Conservation (phyloP, 2,329 filamentous ascomycete species). For the Diaporthe aspalathi region DNA sequence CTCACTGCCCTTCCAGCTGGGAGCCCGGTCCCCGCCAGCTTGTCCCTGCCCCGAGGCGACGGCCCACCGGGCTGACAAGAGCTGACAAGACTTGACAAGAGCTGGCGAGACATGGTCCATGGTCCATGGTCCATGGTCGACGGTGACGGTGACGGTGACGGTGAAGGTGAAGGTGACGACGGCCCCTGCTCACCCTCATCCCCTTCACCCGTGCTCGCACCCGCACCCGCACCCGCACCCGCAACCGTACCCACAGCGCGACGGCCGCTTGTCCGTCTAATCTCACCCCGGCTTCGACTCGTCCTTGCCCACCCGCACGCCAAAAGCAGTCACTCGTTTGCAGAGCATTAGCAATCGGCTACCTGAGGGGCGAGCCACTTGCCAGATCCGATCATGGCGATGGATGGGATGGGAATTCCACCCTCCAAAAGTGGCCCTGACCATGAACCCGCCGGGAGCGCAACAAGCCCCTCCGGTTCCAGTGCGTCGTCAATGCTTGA, state of each 20-base stretch:
- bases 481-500: constrained; percentile 4
- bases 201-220: neutral
- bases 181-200: neutral
- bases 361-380: constrained; percentile 6
- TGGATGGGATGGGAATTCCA: neutral
- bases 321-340: constrained; percentile 23
- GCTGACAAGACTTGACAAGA: neutral
- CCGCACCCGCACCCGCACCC: neutral
- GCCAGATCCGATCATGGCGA: constrained; percentile 16
- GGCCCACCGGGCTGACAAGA: neutral
- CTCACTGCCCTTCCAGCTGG: neutral
- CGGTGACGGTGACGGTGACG: neutral
- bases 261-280: neutral
- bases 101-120: no score
- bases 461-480: neutral
- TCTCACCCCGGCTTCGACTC: constrained; percentile 19
- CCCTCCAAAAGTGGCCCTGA: constrained; percentile 14
- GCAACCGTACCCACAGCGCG: neutral
- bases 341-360: constrained; percentile 30
- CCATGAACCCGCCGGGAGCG: constrained; percentile 13
- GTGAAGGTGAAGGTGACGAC: neutral
- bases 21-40: neutral
- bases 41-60: neutral
- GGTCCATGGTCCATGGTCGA: no score
- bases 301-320: constrained; percentile 11